A percentile compares a stretch with the other conserved stretches of the same genome.
Conservation (phyloP, 805 yeast species). For the Vanderwaltozyma verrucispora region DNA sequence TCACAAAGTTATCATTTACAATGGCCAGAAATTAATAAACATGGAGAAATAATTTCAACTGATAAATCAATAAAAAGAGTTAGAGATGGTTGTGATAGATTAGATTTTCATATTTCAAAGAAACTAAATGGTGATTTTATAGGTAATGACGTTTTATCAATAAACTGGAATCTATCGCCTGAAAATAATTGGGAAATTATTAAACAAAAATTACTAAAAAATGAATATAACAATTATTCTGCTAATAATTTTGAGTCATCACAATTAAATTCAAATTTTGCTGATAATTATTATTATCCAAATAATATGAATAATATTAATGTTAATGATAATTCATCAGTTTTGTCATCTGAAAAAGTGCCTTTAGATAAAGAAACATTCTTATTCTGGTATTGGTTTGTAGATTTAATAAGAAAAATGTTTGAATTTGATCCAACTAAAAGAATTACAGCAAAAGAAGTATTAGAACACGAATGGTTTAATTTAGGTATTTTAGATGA, state of each 20-base stretch:
- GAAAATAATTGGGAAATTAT: constrained; percentile 25
- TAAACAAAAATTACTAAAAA: constrained; percentile 8
- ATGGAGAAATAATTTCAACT: constrained; percentile 20
- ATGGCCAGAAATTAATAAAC: constrained; percentile 26
- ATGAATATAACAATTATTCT: not conserved
- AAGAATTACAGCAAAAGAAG: constrained; percentile 66
- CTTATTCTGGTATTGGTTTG: constrained; percentile 75
- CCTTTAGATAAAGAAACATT: constrained; percentile 45
- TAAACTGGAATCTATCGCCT: constrained; percentile 23
- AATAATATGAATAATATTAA: not conserved
- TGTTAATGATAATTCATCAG: not conserved
- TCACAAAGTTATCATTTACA: constrained; percentile 11
- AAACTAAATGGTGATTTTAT: constrained; percentile 21
- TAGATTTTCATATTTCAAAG: constrained; percentile 23
- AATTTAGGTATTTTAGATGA: constrained; percentile 49
- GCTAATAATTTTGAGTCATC: not conserved
- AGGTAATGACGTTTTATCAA: constrained; percentile 17
- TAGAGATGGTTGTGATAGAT: constrained; percentile 21
- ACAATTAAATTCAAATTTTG: not conserved
- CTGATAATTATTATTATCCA: not conserved
- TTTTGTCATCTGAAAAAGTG: not conserved
- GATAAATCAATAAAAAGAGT: constrained; percentile 25
- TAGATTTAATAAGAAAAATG: constrained; percentile 55
- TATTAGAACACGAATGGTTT: constrained; percentile 78
- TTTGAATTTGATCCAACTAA: constrained; percentile 63